These are phyloP conservation scores for Trichosporon ovoides DNA, from an alignment of 1,284 basidiomycete genomes.

Conservation along the genomic window DNA sequence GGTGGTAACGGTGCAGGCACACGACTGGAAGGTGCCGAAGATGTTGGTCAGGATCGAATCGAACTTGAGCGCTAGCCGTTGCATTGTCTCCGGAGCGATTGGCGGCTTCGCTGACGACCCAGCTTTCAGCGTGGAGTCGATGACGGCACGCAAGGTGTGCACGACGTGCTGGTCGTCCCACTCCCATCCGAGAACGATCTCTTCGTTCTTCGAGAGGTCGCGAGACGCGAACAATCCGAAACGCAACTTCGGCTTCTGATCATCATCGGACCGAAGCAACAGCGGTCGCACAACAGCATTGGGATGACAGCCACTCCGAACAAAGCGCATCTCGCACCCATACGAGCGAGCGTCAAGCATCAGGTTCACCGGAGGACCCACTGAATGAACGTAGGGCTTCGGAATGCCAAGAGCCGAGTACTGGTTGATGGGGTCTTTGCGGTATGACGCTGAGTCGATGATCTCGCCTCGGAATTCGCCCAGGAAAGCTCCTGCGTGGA, in stretches of 20 bases:
- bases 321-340: conserved; percentile 70
- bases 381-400: conserved; percentile 68
- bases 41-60: conserved; percentile 67
- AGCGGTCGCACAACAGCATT: conserved; percentile 81
- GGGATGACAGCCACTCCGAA: conserved; percentile 77
- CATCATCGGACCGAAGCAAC: conserved; percentile 46
- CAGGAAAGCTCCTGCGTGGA: conserved; percentile 33
- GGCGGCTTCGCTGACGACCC: conserved; percentile 24
- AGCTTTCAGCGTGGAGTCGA: conserved; percentile 27
- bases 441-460: conserved; percentile 38
- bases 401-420: conserved; percentile 53
- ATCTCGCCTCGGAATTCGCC: conserved; percentile 47
- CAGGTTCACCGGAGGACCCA: conserved; percentile 73
- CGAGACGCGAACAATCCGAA: conserved; percentile 80
- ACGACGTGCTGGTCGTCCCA: conserved; percentile 92
- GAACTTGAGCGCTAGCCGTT: conserved; percentile 56
- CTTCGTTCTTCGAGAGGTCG: conserved; percentile 73
- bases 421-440: conserved; percentile 54
- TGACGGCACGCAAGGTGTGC: conserved; percentile 57
- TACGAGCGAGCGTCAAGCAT: conserved; percentile 75
- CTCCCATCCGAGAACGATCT: conserved; percentile 89
- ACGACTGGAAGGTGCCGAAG: conserved; percentile 67
- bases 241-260: conserved; percentile 52
- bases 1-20: conserved; percentile 63
- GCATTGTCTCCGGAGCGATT: conserved; percentile 20